Evolutionary conservation across 2,329 filamentous ascomycete species (phyloP).

Genomic region (Penicillium thymicola): DNA sequence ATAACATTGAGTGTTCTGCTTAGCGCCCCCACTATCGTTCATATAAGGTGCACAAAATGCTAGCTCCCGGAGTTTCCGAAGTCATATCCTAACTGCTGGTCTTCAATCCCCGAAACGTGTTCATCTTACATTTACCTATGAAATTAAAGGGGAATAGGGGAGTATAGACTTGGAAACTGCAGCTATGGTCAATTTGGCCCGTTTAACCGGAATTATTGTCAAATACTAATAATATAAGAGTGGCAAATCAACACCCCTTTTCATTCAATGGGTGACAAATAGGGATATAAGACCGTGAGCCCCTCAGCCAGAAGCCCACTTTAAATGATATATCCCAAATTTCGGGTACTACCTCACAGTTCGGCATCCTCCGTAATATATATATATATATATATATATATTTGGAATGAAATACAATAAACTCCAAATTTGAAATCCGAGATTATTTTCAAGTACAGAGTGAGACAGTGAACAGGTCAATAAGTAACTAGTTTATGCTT

Average conservation of each 20-base stretch:
- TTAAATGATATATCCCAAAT: background rate
- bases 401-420: background rate
- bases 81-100: background rate
- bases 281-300: background rate
- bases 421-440: background rate
- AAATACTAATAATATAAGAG: background rate
- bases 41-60: background rate
- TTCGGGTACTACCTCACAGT: background rate
- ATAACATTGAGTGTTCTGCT: background rate
- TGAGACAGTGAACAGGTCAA: background rate
- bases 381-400: constrained; percentile 1
- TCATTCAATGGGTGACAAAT: background rate
- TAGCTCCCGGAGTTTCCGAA: background rate
- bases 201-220: background rate
- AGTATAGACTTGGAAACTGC: background rate
- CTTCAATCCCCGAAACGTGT: background rate
- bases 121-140: background rate
- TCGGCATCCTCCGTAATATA: background rate
- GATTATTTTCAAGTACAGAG: background rate
- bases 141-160: background rate
- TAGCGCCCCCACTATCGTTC: background rate
- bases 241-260: background rate
- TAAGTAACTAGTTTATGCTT: background rate
- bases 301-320: background rate
- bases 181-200: background rate